Evolutionary conservation across 2,329 filamentous ascomycete genomes (phyloP), one percentile per base, ranked within the genome.

Genomic region (Curvularia eragrostidis): DNA sequence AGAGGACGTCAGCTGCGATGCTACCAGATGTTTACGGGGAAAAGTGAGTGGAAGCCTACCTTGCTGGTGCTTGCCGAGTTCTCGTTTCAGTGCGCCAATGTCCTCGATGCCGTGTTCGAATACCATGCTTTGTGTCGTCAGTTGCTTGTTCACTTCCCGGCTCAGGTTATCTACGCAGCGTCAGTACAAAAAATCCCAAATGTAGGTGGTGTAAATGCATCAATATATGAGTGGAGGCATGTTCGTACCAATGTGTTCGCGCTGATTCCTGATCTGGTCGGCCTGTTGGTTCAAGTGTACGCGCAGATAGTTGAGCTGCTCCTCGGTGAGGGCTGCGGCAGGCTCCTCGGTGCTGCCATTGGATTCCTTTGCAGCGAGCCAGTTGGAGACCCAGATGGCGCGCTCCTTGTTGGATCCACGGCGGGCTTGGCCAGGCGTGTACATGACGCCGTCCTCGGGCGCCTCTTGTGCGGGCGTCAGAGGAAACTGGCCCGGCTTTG

Each of bases 241-340:
- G 15, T 18, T 34, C 39, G n/a, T 49, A 58, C 55, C 55, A 63
- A 97, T 90, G 78, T 95, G 91, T 67, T 93, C 87, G 68, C 91
- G 90, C 77, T 97, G 93, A 69, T 86, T 91, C 77, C 91, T 89
- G 69, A 97, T 93, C 74, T 96, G 87, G 77, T 96, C 93, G 56
- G 93, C 93, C 80, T 98, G 93, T 75, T 93, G 91, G 74, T 96
- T 91, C 63, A 98, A 90, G 78, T 97, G 92, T 70, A 97, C 93
- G 70, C 90, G 89, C 66, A 97, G 84, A 64, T 91, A 90, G 77
- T 89, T 88, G 68, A 96, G 89, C 75, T 94, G 91, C 79, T 94
- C 89, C 73, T 93, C 90, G 68, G 88, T 91, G 70, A 91, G 85
- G 70, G 80, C 86, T 80, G 78, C 81, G 71, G 75, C 77, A 24